phyloP scores from a whole-genome alignment of 768 basidiomycete genomes.

The Tricholoma sp. region DNA sequence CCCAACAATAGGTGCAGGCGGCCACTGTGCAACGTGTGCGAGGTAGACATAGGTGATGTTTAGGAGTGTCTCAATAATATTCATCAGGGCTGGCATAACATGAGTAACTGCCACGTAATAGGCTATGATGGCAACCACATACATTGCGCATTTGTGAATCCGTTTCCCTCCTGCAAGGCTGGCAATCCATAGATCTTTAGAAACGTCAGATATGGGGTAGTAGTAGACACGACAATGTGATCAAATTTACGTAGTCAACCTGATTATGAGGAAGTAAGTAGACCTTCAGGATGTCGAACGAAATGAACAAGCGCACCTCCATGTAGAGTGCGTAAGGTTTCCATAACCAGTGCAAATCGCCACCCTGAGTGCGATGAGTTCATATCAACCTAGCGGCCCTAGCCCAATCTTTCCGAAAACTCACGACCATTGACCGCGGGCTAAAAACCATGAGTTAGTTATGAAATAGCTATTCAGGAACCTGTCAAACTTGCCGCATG shows the following conservation, averaged over 20 bases:
- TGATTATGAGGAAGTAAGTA: slow-evolving; percentile 6
- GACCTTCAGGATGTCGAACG: slow-evolving; percentile 18
- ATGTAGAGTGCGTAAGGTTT: slow-evolving; percentile 76
- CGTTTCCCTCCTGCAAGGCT: slow-evolving; percentile 58
- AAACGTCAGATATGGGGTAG: neutral
- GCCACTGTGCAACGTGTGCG: slow-evolving; percentile 55
- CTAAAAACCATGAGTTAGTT: slow-evolving; percentile 29
- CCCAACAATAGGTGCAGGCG: slow-evolving; percentile 69
- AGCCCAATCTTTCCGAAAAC: neutral
- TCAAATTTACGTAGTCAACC: slow-evolving; percentile 30
- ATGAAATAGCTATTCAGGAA: neutral
- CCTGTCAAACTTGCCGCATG: slow-evolving; percentile 49
- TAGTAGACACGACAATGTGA: neutral
- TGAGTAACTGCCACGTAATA: neutral
- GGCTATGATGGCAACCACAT: slow-evolving; percentile 18
- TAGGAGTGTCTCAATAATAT: slow-evolving; percentile 72
- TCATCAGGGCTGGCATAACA: slow-evolving; percentile 58
- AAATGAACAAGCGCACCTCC: slow-evolving; percentile 37
- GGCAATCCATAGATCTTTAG: slow-evolving; percentile 67
- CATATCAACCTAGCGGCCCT: neutral
- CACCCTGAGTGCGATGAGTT: slow-evolving; percentile 41
- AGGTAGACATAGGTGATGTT: slow-evolving; percentile 76
- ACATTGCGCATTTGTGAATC: slow-evolving; percentile 88
- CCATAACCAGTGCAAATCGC: slow-evolving; percentile 93
- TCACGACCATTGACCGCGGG: slow-evolving; percentile 72